Percentiles rank a stretch among this genome's conserved stretches.
phyloP scores from a whole-genome alignment of 176 grass and related monocot genomes.

The Saccharum officinarum region DNA sequence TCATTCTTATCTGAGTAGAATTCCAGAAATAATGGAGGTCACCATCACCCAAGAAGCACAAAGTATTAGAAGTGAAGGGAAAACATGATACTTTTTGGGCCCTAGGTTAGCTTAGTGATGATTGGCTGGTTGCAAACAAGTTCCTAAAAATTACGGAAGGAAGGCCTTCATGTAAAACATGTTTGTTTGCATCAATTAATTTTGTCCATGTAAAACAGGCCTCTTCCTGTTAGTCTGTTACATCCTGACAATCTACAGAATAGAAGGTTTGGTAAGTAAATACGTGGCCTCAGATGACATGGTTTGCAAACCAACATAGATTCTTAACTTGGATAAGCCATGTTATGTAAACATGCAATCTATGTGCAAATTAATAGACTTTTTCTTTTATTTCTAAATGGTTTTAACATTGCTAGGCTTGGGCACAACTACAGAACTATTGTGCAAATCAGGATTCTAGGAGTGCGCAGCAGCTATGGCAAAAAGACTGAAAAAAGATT shows the following conservation, averaged over 20 bases:
- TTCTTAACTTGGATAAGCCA: not conserved
- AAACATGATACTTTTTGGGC: not conserved
- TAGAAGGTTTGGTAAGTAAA: not conserved
- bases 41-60: not conserved
- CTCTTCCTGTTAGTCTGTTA: not conserved
- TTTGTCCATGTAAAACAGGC: not conserved
- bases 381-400: slow-evolving; percentile 9
- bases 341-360: not conserved
- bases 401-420: not conserved
- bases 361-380: not conserved
- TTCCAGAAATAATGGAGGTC: not conserved
- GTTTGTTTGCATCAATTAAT: not conserved
- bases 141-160: not conserved
- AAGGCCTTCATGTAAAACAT: not conserved
- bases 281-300: not conserved
- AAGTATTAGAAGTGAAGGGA: not conserved
- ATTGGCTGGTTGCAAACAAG: not conserved
- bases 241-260: not conserved
- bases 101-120: not conserved
- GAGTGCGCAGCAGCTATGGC: not conserved
- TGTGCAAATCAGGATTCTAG: slow-evolving; percentile 8
- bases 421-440: not conserved
- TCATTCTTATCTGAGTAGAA: not conserved
- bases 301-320: not conserved
- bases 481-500: not conserved